Base-by-base conservation (phyloP, 2,329 filamentous ascomycete species). In the Aspergillus thermomutatus region DNA sequence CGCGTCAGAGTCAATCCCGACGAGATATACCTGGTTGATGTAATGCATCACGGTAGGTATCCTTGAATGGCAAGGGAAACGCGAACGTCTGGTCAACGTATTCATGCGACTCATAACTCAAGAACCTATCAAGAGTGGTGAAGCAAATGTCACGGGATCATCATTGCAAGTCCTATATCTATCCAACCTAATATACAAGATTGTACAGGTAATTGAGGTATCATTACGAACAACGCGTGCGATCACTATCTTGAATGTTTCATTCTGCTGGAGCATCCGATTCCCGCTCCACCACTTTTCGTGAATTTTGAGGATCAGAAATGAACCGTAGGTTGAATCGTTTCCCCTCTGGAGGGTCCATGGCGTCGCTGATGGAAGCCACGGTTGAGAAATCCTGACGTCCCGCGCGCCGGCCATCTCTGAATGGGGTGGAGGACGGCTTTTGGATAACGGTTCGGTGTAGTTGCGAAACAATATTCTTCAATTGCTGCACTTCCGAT, bases 401-500 rank as follows among this genome's bases (percentile, higher is more conserved):
- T 17, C 21, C 25, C 17, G 14, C 3, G n/a, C 11, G 49, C 9
- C 27, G 3, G 10, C 9, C 10, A 40, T 40, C 34, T 40, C 34
- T 40, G 34, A 14, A 14, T 14, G 9, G 49, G 37, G 52, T 41
- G 17, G 58, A 54, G 50, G 56, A 56, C 14, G 57, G 47, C 25
- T 51, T 48, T 48, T 60, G 53, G 28, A 60, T 60, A 40, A 49
- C 61, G 52, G 50, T 62, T 52, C 63, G 64, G 49, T 63, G 63
- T 4, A 72, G 58, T 49, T 68, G 60, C 28, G 64, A 67, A 3
- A 72, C 65, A 27, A 71, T 64, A 14, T 63, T 57, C 21, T 68
- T 71, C 49, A 73, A 60, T 41, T 70, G 63, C 4, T 63, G 59
- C 9, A 73, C 60, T 58, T 73, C 70, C n/a, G 62, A 54, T 43